These are phyloP conservation scores for Colletotrichum sp. DNA, from an alignment of 2,329 filamentous ascomycete species.

Conservation along the genomic window DNA sequence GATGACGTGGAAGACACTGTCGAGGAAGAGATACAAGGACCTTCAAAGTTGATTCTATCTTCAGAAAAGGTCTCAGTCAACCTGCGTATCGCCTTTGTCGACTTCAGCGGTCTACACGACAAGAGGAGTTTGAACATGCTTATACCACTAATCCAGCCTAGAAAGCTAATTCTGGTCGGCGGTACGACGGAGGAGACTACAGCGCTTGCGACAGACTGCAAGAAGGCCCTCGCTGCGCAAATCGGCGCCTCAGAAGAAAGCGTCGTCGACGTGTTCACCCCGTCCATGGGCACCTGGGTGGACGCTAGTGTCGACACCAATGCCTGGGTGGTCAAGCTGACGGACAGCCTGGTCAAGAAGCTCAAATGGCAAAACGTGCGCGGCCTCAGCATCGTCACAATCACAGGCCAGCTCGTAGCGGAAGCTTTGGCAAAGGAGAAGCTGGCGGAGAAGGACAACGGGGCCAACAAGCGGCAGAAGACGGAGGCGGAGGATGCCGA, in stretches of 20 bases:
- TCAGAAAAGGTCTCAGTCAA: slow-evolving; percentile 70
- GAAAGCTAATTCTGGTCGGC: slow-evolving; percentile 91
- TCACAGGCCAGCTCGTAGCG: slow-evolving; percentile 73
- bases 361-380: slow-evolving; percentile 95
- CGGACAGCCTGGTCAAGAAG: slow-evolving; percentile 81
- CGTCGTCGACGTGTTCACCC: slow-evolving; percentile 80
- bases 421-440: slow-evolving; percentile 39
- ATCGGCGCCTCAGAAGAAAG: slow-evolving; percentile 50
- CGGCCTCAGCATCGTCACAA: slow-evolving; percentile 88
- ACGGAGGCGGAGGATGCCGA: slow-evolving; percentile 35
- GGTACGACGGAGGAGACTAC: slow-evolving; percentile 81
- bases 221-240: slow-evolving; percentile 63
- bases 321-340: slow-evolving; percentile 93
- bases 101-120: slow-evolving; percentile 92
- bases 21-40: slow-evolving; percentile 60
- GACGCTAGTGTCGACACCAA: slow-evolving; percentile 98
- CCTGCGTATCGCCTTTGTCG: slow-evolving; percentile 83
- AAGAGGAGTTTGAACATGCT: slow-evolving; percentile 93
- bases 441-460: slow-evolving; percentile 51
- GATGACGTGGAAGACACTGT: slow-evolving; percentile 63
- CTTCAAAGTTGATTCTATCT: slow-evolving; percentile 75
- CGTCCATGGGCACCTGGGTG: slow-evolving; percentile 72
- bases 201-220: slow-evolving; percentile 80
- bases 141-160: slow-evolving; percentile 89
- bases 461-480: slow-evolving; percentile 55